A percentile compares a stretch with the other conserved stretches of the same genome.
Conservation (phyloP, 2,329 filamentous ascomycete genomes). For the Colletotrichum sp. region DNA sequence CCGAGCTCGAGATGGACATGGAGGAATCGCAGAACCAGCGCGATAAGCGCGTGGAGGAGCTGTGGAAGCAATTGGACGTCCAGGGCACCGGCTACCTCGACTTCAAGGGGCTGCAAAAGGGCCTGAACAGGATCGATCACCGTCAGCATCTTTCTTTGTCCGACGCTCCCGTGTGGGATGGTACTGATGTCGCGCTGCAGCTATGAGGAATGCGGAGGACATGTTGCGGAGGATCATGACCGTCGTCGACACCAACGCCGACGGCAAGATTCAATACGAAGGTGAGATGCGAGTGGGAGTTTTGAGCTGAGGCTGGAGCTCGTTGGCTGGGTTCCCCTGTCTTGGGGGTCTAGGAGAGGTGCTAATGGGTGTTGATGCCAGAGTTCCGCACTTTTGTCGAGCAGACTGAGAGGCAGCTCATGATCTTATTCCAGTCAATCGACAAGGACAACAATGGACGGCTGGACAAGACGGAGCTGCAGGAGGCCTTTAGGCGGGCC, state of each 20-base stretch:
- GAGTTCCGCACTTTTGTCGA: conserved; percentile 92
- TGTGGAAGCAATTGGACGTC: conserved; percentile 85
- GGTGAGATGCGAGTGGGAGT: conserved; percentile 56
- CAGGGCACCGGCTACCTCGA: conserved; percentile 80
- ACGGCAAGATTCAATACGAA: conserved; percentile 90
- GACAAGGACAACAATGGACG: conserved; percentile 85
- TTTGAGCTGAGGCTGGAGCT: conserved; percentile 3
- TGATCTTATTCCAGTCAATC: conserved; percentile 81
- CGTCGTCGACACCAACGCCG: conserved; percentile 83
- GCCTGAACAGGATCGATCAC: conserved; percentile 87
- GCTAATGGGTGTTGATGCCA: conserved; percentile 37
- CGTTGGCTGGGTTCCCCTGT: background rate
- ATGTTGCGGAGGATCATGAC: conserved; percentile 82
- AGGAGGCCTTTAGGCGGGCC: conserved; percentile 75
- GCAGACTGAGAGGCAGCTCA: conserved; percentile 83
- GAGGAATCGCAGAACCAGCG: conserved; percentile 78
- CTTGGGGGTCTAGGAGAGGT: conserved; percentile 8
- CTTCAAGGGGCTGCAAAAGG: conserved; percentile 81
- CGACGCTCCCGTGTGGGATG: background rate
- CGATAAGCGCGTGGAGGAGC: conserved; percentile 79
- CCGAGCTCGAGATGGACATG: conserved; percentile 66
- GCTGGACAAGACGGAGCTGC: conserved; percentile 85
- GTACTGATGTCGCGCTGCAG: conserved; percentile 36
- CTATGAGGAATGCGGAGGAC: conserved; percentile 87
- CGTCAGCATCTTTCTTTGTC: conserved; percentile 56